A percentile compares a stretch with the other conserved stretches of the same genome.
These are phyloP conservation scores for Cladophialophora immunda DNA, from an alignment of 2,329 filamentous ascomycete genomes.

Conservation along the genomic window DNA sequence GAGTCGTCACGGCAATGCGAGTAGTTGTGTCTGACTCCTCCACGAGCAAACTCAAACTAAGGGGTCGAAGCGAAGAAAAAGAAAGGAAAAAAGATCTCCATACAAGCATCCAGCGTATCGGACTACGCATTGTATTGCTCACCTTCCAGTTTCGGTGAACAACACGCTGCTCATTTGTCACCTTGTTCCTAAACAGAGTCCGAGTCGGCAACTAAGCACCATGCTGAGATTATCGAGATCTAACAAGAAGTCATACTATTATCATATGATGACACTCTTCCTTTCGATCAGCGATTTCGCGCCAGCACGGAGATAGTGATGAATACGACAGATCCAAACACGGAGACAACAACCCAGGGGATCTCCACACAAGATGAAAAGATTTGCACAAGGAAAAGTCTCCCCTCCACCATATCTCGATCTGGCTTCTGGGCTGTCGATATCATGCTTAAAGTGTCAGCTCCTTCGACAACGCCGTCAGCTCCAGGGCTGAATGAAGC, in stretches of 20 bases:
- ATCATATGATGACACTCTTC: neutral
- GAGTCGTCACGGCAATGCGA: neutral
- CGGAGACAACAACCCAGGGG: neutral
- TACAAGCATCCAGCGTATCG: neutral
- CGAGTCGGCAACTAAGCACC: neutral
- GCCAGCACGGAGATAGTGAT: neutral
- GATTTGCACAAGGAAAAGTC: neutral
- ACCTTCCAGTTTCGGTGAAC: neutral
- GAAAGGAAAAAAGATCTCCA: neutral
- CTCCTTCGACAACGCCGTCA: neutral
- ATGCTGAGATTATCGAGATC: neutral
- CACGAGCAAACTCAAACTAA: neutral
- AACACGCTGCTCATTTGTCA: neutral
- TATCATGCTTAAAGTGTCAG: neutral
- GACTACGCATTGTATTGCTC: neutral
- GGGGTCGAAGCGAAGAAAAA: neutral
- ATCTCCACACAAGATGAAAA: neutral
- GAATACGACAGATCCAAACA: neutral
- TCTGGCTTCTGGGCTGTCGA: conserved; percentile 1
- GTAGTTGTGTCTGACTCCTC: neutral
- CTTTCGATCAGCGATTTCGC: neutral
- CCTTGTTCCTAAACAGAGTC: neutral
- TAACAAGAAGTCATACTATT: neutral
- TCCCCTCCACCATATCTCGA: conserved; percentile 13
- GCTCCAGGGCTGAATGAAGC: neutral